Percentiles rank a stretch among this genome's conserved stretches.
These are phyloP conservation scores for Boletellus deceptivus DNA, from an alignment of 1,284 basidiomycete species.

Conservation along the genomic window DNA sequence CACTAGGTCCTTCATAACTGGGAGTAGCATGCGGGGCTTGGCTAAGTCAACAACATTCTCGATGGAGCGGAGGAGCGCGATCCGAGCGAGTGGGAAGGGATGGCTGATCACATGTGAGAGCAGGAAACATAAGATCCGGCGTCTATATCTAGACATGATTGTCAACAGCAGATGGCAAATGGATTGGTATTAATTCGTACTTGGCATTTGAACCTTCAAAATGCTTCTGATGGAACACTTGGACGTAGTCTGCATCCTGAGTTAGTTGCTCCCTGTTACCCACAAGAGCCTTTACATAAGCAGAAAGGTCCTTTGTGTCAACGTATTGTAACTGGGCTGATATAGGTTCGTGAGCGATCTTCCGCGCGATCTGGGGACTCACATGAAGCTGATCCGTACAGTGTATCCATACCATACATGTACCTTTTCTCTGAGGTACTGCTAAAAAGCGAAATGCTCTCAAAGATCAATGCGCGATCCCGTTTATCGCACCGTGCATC, in stretches of 20 bases:
- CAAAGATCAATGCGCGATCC: constrained; percentile 64
- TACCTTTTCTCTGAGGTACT: constrained; percentile 43
- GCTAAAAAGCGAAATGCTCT: constrained; percentile 54
- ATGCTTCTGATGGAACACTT: constrained; percentile 61
- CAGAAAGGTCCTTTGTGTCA: constrained; percentile 66
- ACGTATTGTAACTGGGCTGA: constrained; percentile 76
- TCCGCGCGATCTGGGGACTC: constrained; percentile 25
- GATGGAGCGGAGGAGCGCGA: constrained; percentile 60
- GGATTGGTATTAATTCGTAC: constrained; percentile 39
- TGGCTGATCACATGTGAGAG: constrained; percentile 79
- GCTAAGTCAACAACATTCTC: constrained; percentile 59
- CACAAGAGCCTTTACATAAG: constrained; percentile 62
- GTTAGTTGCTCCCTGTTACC: constrained; percentile 60
- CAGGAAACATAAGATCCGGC: constrained; percentile 75
- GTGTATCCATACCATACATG: constrained; percentile 79
- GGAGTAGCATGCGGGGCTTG: constrained; percentile 65
- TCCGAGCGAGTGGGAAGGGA: constrained; percentile 47
- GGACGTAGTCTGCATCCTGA: constrained; percentile 67
- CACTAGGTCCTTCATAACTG: constrained; percentile 52
- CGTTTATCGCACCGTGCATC: constrained; percentile 56
- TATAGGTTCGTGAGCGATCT: constrained; percentile 7
- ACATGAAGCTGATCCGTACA: constrained; percentile 77
- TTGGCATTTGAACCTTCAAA: constrained; percentile 47
- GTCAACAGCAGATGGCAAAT: constrained; percentile 8
- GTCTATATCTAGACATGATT: constrained; percentile 58